A percentile compares a stretch with the other conserved stretches of the same genome.
These are phyloP conservation scores for Pneumocystis jirovecii DNA, from an alignment of 1,139 yeast species.

Conservation along the genomic window DNA sequence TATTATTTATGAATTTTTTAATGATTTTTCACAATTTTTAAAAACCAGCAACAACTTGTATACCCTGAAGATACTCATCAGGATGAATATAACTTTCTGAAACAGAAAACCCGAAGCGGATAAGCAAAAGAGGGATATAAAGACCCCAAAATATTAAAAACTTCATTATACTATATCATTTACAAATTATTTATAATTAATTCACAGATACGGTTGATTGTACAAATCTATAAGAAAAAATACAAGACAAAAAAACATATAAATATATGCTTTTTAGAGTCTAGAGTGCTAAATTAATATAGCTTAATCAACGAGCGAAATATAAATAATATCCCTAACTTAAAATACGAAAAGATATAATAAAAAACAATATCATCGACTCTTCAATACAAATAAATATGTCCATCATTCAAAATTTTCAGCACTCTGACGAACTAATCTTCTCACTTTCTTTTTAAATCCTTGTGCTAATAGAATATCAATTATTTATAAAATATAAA, in stretches of 20 bases:
- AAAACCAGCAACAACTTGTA: conserved; percentile 49
- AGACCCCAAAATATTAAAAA: neutral
- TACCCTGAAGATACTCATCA: conserved; percentile 87
- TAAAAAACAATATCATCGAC: neutral
- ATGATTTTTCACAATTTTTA: neutral
- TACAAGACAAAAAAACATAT: neutral
- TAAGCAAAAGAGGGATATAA: conserved; percentile 12
- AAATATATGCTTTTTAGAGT: neutral
- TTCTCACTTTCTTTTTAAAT: conserved; percentile 17
- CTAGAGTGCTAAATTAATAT: neutral
- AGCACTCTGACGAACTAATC: conserved; percentile 17
- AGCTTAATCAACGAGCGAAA: neutral
- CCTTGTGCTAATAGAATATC: conserved; percentile 11
- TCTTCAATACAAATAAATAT: neutral
- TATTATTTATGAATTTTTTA: conserved; percentile 1
- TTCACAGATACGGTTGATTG: neutral
- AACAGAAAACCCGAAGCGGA: conserved; percentile 45
- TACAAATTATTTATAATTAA: neutral
- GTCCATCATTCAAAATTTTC: conserved; percentile 10
- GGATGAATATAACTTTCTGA: conserved; percentile 87
- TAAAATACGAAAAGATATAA: neutral
- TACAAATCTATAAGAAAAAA: no score
- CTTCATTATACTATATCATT: neutral
- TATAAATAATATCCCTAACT: neutral
- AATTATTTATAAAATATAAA: neutral